These are phyloP conservation scores for Lentinus brumalis DNA, from an alignment of 768 basidiomycete species.

Conservation along the genomic window DNA sequence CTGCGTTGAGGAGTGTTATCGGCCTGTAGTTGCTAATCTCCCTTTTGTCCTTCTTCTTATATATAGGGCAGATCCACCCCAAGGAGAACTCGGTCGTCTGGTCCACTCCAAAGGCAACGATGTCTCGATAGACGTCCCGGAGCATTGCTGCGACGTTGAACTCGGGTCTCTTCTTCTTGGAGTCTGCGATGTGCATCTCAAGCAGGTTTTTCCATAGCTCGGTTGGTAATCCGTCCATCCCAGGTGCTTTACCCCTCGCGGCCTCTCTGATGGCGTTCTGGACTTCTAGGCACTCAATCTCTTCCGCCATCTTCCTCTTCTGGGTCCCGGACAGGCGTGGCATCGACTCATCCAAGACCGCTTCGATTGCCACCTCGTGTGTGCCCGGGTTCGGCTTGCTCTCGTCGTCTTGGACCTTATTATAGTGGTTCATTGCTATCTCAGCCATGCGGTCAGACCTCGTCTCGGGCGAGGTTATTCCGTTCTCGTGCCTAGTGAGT, in stretches of 20 bases:
- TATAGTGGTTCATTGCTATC: background rate
- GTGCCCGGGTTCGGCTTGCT: background rate
- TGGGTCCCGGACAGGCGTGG: background rate
- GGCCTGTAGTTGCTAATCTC: slow-evolving; percentile 19
- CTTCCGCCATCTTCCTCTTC: background rate
- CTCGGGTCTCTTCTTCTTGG: background rate
- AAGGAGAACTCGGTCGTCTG: slow-evolving; percentile 23
- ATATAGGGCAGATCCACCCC: slow-evolving; percentile 41
- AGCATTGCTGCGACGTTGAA: background rate
- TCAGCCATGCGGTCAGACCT: background rate
- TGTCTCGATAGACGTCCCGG: slow-evolving; percentile 2
- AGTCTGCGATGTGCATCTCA: background rate
- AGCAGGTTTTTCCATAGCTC: background rate
- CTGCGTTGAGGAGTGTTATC: slow-evolving; percentile 30
- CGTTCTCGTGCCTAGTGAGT: too few species aligned
- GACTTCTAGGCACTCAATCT: background rate
- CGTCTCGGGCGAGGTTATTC: too few species aligned
- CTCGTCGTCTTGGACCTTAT: background rate
- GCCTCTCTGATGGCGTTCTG: background rate
- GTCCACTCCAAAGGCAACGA: background rate
- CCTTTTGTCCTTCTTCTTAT: slow-evolving; percentile 38
- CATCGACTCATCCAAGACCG: background rate
- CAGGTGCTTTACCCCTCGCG: background rate
- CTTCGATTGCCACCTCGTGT: background rate
- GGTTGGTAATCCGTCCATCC: background rate